Percentiles rank a stretch among this genome's conserved stretches.
Conservation (phyloP, 805 yeast species). For the Sugiyamaella smithiae region DNA sequence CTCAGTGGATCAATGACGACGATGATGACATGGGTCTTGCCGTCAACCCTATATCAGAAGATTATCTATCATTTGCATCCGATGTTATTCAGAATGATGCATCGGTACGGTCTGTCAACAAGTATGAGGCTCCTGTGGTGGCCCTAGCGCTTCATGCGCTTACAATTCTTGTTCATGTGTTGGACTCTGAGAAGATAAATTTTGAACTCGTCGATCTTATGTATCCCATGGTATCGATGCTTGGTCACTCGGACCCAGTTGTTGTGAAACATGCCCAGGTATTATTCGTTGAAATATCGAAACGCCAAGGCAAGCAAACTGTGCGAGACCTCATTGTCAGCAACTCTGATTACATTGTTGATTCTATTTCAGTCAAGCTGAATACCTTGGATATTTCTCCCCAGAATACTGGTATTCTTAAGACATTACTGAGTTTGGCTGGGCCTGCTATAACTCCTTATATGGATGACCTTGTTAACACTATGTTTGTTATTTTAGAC, state of each 20-base stretch:
- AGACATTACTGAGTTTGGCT: slow-evolving; percentile 65
- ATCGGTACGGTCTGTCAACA: neutral
- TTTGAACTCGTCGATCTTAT: slow-evolving; percentile 66
- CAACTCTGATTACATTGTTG: slow-evolving; percentile 79
- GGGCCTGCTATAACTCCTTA: slow-evolving; percentile 64
- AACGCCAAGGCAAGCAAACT: slow-evolving; percentile 49
- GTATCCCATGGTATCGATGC: slow-evolving; percentile 67
- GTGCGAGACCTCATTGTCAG: slow-evolving; percentile 54
- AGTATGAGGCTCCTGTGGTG: neutral
- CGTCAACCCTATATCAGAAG: neutral
- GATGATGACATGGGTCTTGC: neutral
- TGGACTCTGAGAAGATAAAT: slow-evolving; percentile 40
- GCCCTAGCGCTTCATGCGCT: slow-evolving; percentile 25
- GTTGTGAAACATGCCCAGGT: slow-evolving; percentile 51
- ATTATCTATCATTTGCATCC: neutral
- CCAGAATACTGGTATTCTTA: slow-evolving; percentile 63
- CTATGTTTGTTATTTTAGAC: slow-evolving; percentile 76
- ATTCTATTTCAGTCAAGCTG: slow-evolving; percentile 67
- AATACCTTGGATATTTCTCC: slow-evolving; percentile 73
- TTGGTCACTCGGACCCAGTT: slow-evolving; percentile 54
- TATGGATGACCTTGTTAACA: slow-evolving; percentile 68
- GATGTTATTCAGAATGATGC: neutral
- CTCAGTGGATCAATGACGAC: neutral
- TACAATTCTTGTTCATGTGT: slow-evolving; percentile 20
- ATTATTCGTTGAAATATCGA: slow-evolving; percentile 52